phyloP scores from a whole-genome alignment of 1,284 basidiomycete species.

The Gymnopus androsaceus region DNA sequence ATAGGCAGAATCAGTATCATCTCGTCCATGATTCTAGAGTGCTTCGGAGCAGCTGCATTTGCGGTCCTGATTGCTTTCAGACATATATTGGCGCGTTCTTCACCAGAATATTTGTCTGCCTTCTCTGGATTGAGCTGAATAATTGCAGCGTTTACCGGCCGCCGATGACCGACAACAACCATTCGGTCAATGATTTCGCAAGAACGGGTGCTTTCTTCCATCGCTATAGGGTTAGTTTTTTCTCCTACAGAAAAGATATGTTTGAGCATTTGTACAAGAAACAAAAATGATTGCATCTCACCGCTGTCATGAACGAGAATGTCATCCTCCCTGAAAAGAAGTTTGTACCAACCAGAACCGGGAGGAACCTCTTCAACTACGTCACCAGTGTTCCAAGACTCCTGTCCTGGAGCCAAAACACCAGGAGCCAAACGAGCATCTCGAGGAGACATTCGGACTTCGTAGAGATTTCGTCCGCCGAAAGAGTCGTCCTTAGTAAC shows the following conservation, averaged over 20 bases:
- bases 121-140: constrained; percentile 12
- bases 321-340: constrained; percentile 19
- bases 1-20: constrained; percentile 18
- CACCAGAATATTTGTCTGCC: constrained; percentile 11
- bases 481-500: neutral
- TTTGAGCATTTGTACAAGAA: neutral
- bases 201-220: constrained; percentile 16
- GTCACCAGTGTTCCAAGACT: constrained; percentile 20
- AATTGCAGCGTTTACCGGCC: constrained; percentile 17
- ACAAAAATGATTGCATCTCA: neutral
- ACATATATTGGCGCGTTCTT: constrained; percentile 11
- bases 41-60: constrained; percentile 13
- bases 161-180: constrained; percentile 18
- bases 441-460: constrained; percentile 14
- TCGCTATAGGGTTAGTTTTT: constrained; percentile 20
- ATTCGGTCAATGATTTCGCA: constrained; percentile 14
- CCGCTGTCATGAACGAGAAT: constrained; percentile 20
- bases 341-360: constrained; percentile 18
- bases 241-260: constrained; percentile 13
- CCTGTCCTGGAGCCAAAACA: constrained; percentile 8
- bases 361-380: constrained; percentile 17
- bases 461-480: constrained; percentile 3
- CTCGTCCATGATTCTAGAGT: constrained; percentile 18
- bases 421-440: constrained; percentile 16
- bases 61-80: constrained; percentile 9